Percentiles rank a stretch among this genome's conserved stretches.
Evolutionary conservation across 805 yeast species (phyloP).

Genomic region (Candida railenensis): DNA sequence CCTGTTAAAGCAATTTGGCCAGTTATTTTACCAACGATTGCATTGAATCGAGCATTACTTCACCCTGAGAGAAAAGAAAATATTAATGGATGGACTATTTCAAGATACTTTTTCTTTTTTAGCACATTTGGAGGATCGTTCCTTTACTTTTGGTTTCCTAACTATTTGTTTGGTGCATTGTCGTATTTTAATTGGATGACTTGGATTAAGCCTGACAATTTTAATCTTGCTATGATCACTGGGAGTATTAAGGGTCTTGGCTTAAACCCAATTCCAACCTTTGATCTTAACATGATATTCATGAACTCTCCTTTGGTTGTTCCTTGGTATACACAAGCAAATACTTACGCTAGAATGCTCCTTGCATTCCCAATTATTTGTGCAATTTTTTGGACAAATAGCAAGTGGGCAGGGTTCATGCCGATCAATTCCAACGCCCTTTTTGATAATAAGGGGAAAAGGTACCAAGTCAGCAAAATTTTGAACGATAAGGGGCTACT

Average conservation of each 20-base stretch:
- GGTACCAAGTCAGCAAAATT: constrained; percentile 42
- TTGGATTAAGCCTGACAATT: constrained; percentile 27
- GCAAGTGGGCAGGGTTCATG: constrained; percentile 26
- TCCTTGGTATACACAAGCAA: constrained; percentile 24
- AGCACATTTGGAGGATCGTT: constrained; percentile 16
- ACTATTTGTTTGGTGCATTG: constrained; percentile 23
- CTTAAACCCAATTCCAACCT: constrained; percentile 27
- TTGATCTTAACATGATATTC: constrained; percentile 25
- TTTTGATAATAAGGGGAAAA: constrained; percentile 45
- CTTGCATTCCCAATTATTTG: constrained; percentile 22
- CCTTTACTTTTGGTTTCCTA: constrained; percentile 28
- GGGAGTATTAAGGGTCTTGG: constrained; percentile 29
- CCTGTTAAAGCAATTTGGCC: constrained; percentile 58
- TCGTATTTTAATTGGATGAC: constrained; percentile 30
- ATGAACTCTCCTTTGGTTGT: constrained; percentile 15
- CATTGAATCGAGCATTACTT: constrained; percentile 25
- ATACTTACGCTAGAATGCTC: constrained; percentile 20
- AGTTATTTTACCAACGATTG: constrained; percentile 25
- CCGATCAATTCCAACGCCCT: constrained; percentile 21
- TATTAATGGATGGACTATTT: constrained; percentile 31
- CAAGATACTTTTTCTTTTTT: constrained; percentile 20
- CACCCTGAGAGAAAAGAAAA: constrained; percentile 23
- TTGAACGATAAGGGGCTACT: constrained; percentile 34
- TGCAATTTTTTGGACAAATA: constrained; percentile 27
- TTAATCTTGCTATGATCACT: constrained; percentile 22